phyloP scores from a whole-genome alignment of 1,284 basidiomycete species.

The Naganishia sp. region DNA sequence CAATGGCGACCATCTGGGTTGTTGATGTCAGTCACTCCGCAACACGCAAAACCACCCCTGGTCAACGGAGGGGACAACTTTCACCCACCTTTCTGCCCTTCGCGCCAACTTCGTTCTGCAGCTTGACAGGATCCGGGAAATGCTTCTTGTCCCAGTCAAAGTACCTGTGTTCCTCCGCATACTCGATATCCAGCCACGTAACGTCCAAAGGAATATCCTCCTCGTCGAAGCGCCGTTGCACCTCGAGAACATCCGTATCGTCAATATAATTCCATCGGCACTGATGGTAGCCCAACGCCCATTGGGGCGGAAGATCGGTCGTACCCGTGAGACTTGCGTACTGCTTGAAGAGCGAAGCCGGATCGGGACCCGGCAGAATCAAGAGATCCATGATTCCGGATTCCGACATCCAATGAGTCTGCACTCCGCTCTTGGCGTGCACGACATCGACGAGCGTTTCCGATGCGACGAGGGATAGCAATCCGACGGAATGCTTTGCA shows the following conservation, averaged over 20 bases:
- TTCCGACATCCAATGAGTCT: slow-evolving; percentile 96
- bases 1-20: slow-evolving; percentile 86
- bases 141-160: slow-evolving; percentile 92
- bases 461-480: slow-evolving; percentile 87
- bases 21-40: neutral
- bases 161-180: slow-evolving; percentile 91
- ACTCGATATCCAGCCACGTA: slow-evolving; percentile 98
- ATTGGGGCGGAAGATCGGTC: slow-evolving; percentile 81
- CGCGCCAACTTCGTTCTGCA: slow-evolving; percentile 85
- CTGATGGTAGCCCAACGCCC: slow-evolving; percentile 93
- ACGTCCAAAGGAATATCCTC: slow-evolving; percentile 94
- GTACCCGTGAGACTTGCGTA: slow-evolving; percentile 84
- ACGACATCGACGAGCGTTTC: slow-evolving; percentile 95
- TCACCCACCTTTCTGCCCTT: slow-evolving; percentile 74
- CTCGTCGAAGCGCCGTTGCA: slow-evolving; percentile 85
- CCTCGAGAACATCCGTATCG: slow-evolving; percentile 82
- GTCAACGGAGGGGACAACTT: neutral
- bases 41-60: neutral
- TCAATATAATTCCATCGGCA: slow-evolving; percentile 98
- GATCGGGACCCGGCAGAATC: slow-evolving; percentile 84
- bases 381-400: slow-evolving; percentile 94
- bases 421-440: slow-evolving; percentile 61
- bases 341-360: slow-evolving; percentile 77
- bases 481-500: slow-evolving; percentile 72
- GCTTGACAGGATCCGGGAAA: slow-evolving; percentile 91